phyloP scores from a whole-genome alignment of 495 filamentous ascomycete species.

The Neurospora tetraspora region DNA sequence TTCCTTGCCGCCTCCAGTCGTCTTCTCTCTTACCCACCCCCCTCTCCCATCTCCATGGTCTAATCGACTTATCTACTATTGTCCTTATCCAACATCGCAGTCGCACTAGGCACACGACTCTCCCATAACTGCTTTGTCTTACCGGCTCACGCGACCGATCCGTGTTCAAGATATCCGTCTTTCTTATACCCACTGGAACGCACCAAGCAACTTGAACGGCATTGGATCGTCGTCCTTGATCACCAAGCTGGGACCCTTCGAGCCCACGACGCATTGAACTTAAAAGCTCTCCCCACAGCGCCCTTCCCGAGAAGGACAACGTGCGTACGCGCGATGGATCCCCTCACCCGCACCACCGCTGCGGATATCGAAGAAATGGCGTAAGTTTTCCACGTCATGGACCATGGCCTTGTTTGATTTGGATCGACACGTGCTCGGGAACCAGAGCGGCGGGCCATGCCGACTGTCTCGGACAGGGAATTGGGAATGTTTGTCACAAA shows the following conservation, averaged over 20 bases:
- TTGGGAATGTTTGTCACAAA: neutral
- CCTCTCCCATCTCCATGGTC: neutral
- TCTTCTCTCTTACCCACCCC: neutral
- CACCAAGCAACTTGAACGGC: neutral
- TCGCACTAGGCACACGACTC: neutral
- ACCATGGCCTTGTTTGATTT: neutral
- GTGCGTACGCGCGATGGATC: constrained; percentile 2
- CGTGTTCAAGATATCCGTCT: neutral
- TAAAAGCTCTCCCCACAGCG: neutral
- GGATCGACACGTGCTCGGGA: neutral
- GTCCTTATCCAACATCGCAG: neutral
- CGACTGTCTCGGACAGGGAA: neutral
- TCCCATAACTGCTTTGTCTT: neutral
- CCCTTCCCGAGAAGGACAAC: neutral
- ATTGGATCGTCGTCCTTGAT: neutral
- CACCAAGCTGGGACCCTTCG: neutral
- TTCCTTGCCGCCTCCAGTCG: neutral
- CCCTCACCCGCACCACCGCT: neutral
- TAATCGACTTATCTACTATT: neutral
- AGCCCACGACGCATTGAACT: neutral
- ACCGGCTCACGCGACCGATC: neutral
- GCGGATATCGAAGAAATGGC: constrained; percentile 12
- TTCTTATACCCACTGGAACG: neutral
- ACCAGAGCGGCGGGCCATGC: neutral
- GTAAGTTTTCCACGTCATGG: constrained; percentile 1